Evolutionary conservation across 1,284 basidiomycete genomes (phyloP), one percentile per base, ranked within the genome.

Genomic region (Vanrija sp.): DNA sequence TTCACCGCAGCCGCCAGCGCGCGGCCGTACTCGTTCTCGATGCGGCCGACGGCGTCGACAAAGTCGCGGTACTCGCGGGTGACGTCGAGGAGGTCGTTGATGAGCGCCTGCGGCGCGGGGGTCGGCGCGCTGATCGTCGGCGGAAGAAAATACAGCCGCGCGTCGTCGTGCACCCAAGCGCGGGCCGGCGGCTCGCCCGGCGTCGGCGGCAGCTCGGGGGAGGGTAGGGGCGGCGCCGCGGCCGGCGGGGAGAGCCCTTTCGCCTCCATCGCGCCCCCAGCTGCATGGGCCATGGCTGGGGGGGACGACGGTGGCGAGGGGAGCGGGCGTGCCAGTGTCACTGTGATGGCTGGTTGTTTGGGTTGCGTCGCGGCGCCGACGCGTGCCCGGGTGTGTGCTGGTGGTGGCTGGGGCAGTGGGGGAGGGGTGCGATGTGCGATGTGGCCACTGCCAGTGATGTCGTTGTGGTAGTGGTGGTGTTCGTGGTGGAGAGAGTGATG

Each of bases 61-160:
- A 62, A 60, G 42, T 64, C 62, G 44, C 60, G 60, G 51, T 64
- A 64, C 21, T 64, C 62, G 14, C 43, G 47, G 7, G 49, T 55
- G 6, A 58, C 50, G 42, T 62, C 60, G 44, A 64, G 57, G 38
- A 60, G 45, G 43, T 60, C 60, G 43, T 38, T 29, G 23, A 64
- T 25, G 40, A 64, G 46, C 8, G 43, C 6, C 15, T 58, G 18
- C 12, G 60, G 38, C 21, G 49, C 10, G 5, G 58, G 52, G 2
- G 51, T 29, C 8, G 52, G 29, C 3, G 49, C 34, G 6, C 45
- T 18, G 12, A 38, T 16, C 12, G 26, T 26, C 3, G 61, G 61
- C 5, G 57, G 61, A 5, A 64, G 57, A 23, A 64, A 64, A 43
- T 51, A n/a, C 2, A 55, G 52, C 5, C 55, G 62, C 14, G 50